A percentile compares a stretch with the other conserved stretches of the same genome.
phyloP scores from a whole-genome alignment of 306 rosid species.

The Trifolium dubium region DNA sequence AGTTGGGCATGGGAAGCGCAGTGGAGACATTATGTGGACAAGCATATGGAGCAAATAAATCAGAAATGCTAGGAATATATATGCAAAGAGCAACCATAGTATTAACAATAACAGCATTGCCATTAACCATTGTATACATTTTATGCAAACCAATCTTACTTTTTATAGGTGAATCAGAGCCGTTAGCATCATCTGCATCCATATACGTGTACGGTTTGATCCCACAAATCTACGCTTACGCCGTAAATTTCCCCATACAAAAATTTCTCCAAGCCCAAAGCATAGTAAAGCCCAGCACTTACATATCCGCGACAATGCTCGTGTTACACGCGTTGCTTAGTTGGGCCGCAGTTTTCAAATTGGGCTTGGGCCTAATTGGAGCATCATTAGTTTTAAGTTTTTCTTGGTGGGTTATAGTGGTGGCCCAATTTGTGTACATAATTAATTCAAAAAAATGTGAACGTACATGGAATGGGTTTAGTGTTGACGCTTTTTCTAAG shows the following conservation, averaged over 20 bases:
- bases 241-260: background rate
- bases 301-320: background rate
- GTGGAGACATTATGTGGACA: conserved; percentile 1
- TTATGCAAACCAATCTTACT: background rate
- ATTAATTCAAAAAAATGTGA: background rate
- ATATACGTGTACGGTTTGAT: background rate
- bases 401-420: background rate
- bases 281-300: background rate
- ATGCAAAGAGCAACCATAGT: background rate
- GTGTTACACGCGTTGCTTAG: background rate
- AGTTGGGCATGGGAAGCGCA: background rate
- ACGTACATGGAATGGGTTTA: background rate
- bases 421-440: background rate
- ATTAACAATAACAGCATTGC: background rate
- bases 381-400: background rate
- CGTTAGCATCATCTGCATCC: background rate
- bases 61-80: background rate
- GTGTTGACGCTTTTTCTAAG: background rate
- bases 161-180: background rate
- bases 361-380: background rate
- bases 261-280: background rate
- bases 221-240: background rate
- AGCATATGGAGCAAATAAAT: background rate
- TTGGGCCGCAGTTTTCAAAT: background rate
- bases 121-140: background rate